Evolutionary conservation across 768 basidiomycete genomes (phyloP).

Genomic region (Phallus indusiatus): DNA sequence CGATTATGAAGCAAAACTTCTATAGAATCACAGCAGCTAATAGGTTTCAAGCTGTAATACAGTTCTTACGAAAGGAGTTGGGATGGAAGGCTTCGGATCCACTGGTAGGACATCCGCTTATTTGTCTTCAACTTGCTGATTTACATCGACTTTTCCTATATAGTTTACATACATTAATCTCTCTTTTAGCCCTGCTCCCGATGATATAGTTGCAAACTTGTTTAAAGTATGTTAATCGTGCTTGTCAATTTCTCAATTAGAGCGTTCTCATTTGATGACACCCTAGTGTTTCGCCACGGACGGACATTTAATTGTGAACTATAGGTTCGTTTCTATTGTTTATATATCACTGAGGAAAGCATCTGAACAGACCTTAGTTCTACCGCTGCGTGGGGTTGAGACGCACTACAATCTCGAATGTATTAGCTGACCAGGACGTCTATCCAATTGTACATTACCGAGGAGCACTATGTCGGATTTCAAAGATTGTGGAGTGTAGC

Average conservation of each 20-base stretch:
- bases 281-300: slow-evolving; percentile 77
- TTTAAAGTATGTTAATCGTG: slow-evolving; percentile 41
- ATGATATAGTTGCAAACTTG: slow-evolving; percentile 71
- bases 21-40: slow-evolving; percentile 96
- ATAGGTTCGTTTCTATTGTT: slow-evolving; percentile 43
- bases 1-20: slow-evolving; percentile 98
- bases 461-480: not conserved
- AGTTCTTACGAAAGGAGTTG: slow-evolving; percentile 83
- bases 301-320: slow-evolving; percentile 86
- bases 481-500: no score
- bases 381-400: slow-evolving; percentile 57
- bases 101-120: slow-evolving; percentile 43
- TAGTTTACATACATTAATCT: slow-evolving; percentile 47
- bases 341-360: not conserved
- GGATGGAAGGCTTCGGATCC: slow-evolving; percentile 82
- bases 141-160: not conserved
- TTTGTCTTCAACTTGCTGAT: not conserved
- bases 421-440: not conserved
- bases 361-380: slow-evolving; percentile 30
- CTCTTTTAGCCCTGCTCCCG: slow-evolving; percentile 74
- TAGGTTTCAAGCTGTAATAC: slow-evolving; percentile 90
- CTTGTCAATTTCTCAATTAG: slow-evolving; percentile 8
- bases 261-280: not conserved
- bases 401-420: not conserved
- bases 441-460: not conserved